Conservation (phyloP, 2,329 filamentous ascomycete genomes). For the Diaporthe nobilis region DNA sequence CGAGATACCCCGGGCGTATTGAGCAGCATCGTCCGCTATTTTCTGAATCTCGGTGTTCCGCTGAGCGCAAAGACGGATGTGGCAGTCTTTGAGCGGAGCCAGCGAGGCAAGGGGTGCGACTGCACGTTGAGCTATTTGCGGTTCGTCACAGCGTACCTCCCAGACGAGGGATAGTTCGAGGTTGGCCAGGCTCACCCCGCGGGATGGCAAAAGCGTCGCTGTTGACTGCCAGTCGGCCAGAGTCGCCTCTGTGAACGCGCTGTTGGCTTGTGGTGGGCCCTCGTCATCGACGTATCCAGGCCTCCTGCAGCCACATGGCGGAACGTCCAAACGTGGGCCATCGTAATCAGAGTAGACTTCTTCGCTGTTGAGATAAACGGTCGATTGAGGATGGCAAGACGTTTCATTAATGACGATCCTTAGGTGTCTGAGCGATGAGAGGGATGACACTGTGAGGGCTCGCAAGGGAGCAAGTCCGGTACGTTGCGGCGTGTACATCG, state of each 20-base stretch:
- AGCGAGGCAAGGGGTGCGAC: neutral
- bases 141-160: neutral
- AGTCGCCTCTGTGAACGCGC: neutral
- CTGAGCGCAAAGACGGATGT: neutral
- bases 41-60: constrained; percentile 2
- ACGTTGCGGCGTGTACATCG: neutral
- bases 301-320: neutral
- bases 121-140: neutral
- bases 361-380: too few relatives aligned
- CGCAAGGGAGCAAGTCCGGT: neutral
- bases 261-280: neutral
- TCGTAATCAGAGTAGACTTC: neutral
- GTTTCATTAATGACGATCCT: neutral
- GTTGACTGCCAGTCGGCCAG: constrained; percentile 13
- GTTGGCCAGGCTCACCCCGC: neutral
- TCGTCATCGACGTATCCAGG: neutral
- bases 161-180: neutral
- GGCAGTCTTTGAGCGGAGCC: neutral
- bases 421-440: neutral
- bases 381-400: neutral
- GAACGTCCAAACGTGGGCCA: neutral
- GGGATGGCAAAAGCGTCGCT: neutral
- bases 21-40: constrained; percentile 31
- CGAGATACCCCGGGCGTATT: constrained; percentile 14
- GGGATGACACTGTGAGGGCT: neutral